Evolutionary conservation across 495 filamentous ascomycete species (phyloP), one percentile per base, ranked within the genome.

Genomic region (Saxophila tyrrhenica): DNA sequence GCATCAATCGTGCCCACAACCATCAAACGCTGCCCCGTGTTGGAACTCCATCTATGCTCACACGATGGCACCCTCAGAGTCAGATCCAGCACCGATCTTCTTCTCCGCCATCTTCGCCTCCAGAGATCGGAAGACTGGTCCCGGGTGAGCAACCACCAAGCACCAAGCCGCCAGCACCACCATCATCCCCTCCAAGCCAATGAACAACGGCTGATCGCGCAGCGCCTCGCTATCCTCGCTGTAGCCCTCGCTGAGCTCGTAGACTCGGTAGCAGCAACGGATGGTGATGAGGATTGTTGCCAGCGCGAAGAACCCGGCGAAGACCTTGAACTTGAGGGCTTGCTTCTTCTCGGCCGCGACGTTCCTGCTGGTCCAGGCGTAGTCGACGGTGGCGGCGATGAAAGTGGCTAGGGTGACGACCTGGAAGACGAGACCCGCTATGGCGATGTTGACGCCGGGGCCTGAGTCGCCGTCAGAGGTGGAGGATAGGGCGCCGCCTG

Each of bases 261-360:
- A 41, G 16, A 55, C 43, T 22, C 54, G 54, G 20, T 52, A 58
- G 13, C 19, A 17, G 45, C 58, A 61, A 29, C 54, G 29, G 13
- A 54, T 50, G 0, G 53, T n/a, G 3, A 54, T 61, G 2, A 51
- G 29, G 1, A 57, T 1, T 3, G 49, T 56, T 2, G 57, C 52
- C 32, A 52, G 15, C 10, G 16, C 16, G 16, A 60, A 32, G 29
- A 58, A 57, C 7, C 17, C 50, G 13, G 42, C 16, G 35, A 61
- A 57, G 19, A 54, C 15, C 44, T 57, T 52, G 20, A 84, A 84
- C 3, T 78, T 82, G 50, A 85, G 20, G 1, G 51, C 7, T 9
- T 21, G 1, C 39, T 44, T 32, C 19, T n/a, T 8, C 29, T 35
- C 29, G 15, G 5, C 7, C 41, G 16, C 15, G n/a, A 44, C 41